These are phyloP conservation scores for Stromatinia cepivora DNA, from an alignment of 2,329 filamentous ascomycete species.

Conservation along the genomic window DNA sequence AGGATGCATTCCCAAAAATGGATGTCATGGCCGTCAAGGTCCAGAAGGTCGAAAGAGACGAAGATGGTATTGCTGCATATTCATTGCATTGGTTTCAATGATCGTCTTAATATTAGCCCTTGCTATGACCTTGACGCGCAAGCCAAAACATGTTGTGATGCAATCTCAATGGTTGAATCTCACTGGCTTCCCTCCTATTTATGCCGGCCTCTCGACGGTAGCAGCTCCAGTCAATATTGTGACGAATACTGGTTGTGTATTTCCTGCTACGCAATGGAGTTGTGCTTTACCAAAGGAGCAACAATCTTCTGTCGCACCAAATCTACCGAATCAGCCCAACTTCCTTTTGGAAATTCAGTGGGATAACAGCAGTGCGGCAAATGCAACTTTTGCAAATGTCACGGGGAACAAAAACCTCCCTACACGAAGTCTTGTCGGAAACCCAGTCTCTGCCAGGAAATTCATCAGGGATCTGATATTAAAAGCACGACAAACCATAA, in stretches of 20 bases:
- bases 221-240: constrained; percentile 68
- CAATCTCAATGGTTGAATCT: constrained; percentile 73
- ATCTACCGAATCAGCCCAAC: constrained; percentile 68
- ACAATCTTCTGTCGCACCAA: constrained; percentile 63
- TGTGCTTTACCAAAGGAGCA: constrained; percentile 80
- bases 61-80: constrained; percentile 57
- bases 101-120: constrained; percentile 60
- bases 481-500: constrained; percentile 41
- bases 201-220: constrained; percentile 78
- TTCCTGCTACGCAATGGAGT: constrained; percentile 77
- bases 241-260: constrained; percentile 68
- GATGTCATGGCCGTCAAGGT: constrained; percentile 64
- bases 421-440: constrained; percentile 34
- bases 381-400: constrained; percentile 46
- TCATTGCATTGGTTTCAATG: constrained; percentile 52
- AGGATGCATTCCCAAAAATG: constrained; percentile 60
- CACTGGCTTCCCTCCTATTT: constrained; percentile 83
- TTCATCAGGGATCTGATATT: constrained; percentile 38
- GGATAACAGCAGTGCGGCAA: constrained; percentile 57
- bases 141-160: constrained; percentile 42
- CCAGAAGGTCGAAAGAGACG: constrained; percentile 64
- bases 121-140: constrained; percentile 53
- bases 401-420: constrained; percentile 35
- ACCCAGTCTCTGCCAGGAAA: constrained; percentile 40
- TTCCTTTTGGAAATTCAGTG: constrained; percentile 78